Percentiles rank a stretch among this genome's conserved stretches.
These are phyloP conservation scores for Liquidambar formosana DNA, from an alignment of 164 flowering plant genomes.

Conservation along the genomic window DNA sequence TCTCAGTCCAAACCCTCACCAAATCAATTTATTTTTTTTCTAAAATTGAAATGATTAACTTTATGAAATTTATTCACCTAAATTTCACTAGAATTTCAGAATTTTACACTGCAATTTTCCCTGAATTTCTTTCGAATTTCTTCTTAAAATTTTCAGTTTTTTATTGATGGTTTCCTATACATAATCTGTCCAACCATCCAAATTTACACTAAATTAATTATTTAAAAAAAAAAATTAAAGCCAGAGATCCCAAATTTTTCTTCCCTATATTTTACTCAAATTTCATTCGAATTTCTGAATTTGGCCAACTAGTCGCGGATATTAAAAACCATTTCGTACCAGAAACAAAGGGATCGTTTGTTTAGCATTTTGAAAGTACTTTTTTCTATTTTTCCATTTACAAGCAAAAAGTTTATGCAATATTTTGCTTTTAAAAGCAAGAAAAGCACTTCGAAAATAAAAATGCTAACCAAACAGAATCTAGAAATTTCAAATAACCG, in stretches of 20 bases:
- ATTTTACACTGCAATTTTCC: no score
- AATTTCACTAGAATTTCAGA: no score
- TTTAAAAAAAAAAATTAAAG: not conserved
- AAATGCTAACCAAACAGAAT: not conserved
- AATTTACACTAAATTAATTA: not conserved
- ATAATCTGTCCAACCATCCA: not conserved
- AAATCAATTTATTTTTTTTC: no score
- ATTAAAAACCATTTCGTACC: not conserved
- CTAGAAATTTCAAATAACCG: not conserved
- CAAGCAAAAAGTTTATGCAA: not conserved
- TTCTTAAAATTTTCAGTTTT: no score
- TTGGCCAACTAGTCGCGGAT: not conserved
- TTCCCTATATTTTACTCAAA: not conserved
- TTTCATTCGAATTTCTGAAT: not conserved
- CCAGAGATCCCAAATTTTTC: not conserved
- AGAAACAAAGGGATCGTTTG: not conserved
- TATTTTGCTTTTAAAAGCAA: not conserved
- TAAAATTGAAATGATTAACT: no score
- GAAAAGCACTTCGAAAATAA: not conserved
- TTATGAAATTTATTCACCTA: no score
- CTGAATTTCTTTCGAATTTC: no score
- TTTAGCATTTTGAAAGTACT: not conserved
- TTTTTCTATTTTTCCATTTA: not conserved
- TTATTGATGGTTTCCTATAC: not conserved
- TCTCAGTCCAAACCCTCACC: no score